Evolutionary conservation across 2,329 filamentous ascomycete species (phyloP).

Genomic region (Penicillium sp.): DNA sequence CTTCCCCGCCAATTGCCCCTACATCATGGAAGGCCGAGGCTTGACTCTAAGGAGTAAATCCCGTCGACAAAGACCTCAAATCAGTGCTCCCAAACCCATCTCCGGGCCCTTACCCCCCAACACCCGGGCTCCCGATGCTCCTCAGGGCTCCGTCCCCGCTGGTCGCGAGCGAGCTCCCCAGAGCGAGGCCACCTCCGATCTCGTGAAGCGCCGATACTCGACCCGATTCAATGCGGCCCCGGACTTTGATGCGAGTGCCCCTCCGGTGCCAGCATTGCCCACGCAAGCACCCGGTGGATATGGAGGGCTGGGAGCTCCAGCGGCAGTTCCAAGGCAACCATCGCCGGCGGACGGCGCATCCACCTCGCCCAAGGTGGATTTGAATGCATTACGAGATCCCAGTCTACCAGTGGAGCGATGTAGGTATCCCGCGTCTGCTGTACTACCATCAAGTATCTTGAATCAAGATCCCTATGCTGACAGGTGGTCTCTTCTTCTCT

Average conservation of each 20-base stretch:
- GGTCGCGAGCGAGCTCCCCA: slow-evolving; percentile 51
- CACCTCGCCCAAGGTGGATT: slow-evolving; percentile 70
- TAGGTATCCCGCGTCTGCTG: slow-evolving; percentile 47
- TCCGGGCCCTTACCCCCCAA: slow-evolving; percentile 47
- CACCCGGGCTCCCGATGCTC: slow-evolving; percentile 45
- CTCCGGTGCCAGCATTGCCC: slow-evolving; percentile 71
- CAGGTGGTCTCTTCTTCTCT: slow-evolving; percentile 2
- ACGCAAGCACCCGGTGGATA: slow-evolving; percentile 66
- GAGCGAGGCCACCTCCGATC: slow-evolving; percentile 69
- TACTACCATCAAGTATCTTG: background rate
- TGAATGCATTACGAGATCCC: slow-evolving; percentile 79
- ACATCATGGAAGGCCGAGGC: slow-evolving; percentile 60
- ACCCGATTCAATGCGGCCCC: slow-evolving; percentile 84
- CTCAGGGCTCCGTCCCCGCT: slow-evolving; percentile 37
- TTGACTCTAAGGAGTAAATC: slow-evolving; percentile 69
- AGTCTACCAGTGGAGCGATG: slow-evolving; percentile 80
- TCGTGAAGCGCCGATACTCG: slow-evolving; percentile 94
- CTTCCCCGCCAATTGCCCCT: slow-evolving; percentile 9
- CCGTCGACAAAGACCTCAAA: slow-evolving; percentile 59
- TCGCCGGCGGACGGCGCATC: slow-evolving; percentile 62
- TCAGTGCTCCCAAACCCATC: slow-evolving; percentile 66
- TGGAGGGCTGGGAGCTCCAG: slow-evolving; percentile 53
- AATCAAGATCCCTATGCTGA: slow-evolving; percentile 27
- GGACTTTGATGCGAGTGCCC: slow-evolving; percentile 68
- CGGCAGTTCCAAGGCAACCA: slow-evolving; percentile 49